Conservation (phyloP, 2,329 filamentous ascomycete genomes). For the Cercospora berteroae region DNA sequence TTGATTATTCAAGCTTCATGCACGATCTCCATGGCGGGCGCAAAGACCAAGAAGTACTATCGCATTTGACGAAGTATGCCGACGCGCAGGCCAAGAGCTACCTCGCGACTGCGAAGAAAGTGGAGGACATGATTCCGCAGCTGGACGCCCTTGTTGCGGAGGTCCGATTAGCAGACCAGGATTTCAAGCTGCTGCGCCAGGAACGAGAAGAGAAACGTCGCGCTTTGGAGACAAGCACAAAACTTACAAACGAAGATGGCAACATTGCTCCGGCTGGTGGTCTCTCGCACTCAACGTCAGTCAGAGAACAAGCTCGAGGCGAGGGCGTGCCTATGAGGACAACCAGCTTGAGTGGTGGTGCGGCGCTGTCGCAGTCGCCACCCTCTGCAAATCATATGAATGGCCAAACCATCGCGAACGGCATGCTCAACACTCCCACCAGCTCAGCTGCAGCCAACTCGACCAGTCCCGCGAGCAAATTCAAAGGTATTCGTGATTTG, state of each 20-base stretch:
- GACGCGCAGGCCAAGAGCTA: constrained; percentile 85
- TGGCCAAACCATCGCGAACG: constrained; percentile 28
- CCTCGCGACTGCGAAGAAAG: constrained; percentile 76
- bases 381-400: constrained; percentile 25
- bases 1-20: constrained; percentile 99
- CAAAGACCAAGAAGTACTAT: constrained; percentile 95
- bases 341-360: constrained; percentile 25
- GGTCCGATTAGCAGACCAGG: constrained; percentile 91
- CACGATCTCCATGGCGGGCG: constrained; percentile 98
- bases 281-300: constrained; percentile 31
- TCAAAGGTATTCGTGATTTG: constrained; percentile 88
- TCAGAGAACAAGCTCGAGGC: constrained; percentile 28
- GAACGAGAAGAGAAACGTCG: constrained; percentile 93
- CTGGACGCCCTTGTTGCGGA: constrained; percentile 84
- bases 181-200: constrained; percentile 92
- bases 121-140: constrained; percentile 83
- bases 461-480: constrained; percentile 54
- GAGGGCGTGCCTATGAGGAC: constrained; percentile 28
- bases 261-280: constrained; percentile 30
- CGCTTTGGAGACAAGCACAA: constrained; percentile 82
- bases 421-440: constrained; percentile 26
- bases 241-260: constrained; percentile 40
- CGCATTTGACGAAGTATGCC: constrained; percentile 89
- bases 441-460: constrained; percentile 18
- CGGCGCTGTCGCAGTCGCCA: constrained; percentile 32